Base-by-base conservation (phyloP, 164 flowering plant species). In the Chimonanthus salicifolius region DNA sequence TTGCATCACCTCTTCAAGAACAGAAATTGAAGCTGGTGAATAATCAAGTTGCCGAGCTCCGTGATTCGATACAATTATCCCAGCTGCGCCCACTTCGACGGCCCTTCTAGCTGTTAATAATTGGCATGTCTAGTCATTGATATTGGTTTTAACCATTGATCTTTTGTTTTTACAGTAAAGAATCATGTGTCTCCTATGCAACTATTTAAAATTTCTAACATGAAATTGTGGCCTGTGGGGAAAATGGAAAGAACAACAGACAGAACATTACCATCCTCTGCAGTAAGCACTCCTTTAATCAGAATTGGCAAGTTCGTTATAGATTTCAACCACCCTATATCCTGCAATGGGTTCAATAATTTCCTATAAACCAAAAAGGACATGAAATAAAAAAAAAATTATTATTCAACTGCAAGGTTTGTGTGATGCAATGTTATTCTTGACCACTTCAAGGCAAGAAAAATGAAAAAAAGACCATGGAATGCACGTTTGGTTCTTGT, bases 41-140 rank as follows among this genome's bases (percentile, higher is more conserved):
- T 83, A 88, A 79, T 92, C 95, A 62, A 92, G 87, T 74, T 92
- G 95, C 50, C 95, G 92, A 72, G 84, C 94, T 76, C 94, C 97
- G 75, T 92, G 95, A 77, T 92, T 92, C 9, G 97, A 92, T 67
- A 92, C 96, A 48, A 92, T 76, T 54, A 92, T 82, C 58, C 97
- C 97, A 72, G 74, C 89, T 44, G 82, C 84, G 15, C 95, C 95
- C n/a, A 68, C 87, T 83, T 92, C 94, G 68, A 85, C 70, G 8
- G 94, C 94, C 75, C 76, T 85, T 62, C 76, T 75, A 62, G 97
- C 97, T 92, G 85, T 6, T 47, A 90, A 90, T 90, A 87, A 65
- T 74, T 70, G 80, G 69, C 47, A 67, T 18, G 51, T 51, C 58
- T 8, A 9, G 58, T 13, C 58, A 51, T 8, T 51, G 58, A 51